phyloP scores from a whole-genome alignment of 2,329 filamentous ascomycete genomes.

The Penicillium aurantiogriseum region DNA sequence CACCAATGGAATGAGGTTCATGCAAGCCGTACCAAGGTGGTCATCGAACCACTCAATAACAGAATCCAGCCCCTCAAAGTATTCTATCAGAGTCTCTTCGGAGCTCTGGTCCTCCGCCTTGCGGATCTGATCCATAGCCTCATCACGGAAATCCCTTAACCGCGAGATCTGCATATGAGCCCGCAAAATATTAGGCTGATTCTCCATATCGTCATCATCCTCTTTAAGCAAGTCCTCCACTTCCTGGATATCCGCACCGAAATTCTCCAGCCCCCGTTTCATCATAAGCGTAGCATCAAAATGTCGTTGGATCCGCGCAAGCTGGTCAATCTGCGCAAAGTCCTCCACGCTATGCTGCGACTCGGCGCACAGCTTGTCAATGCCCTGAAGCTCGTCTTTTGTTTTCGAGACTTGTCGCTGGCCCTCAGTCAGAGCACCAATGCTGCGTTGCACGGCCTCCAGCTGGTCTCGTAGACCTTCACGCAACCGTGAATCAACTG shows the following conservation, averaged over 20 bases:
- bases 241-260: conserved; percentile 71
- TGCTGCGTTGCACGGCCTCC: conserved; percentile 89
- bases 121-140: conserved; percentile 94
- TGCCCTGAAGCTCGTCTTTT: conserved; percentile 98
- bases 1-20: conserved; percentile 85
- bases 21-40: conserved; percentile 81
- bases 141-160: conserved; percentile 89
- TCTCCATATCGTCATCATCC: conserved; percentile 81
- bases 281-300: conserved; percentile 93
- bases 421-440: conserved; percentile 82
- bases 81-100: conserved; percentile 81
- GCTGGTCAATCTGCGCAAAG: conserved; percentile 76
- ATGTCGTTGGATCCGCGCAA: conserved; percentile 69
- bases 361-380: conserved; percentile 95
- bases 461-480: conserved; percentile 87
- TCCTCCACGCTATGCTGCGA: conserved; percentile 97
- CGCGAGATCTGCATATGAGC: conserved; percentile 91
- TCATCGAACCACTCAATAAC: conserved; percentile 95
- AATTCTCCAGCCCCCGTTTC: conserved; percentile 84
- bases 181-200: conserved; percentile 85
- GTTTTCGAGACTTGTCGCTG: conserved; percentile 89
- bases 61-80: conserved; percentile 82
- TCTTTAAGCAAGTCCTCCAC: conserved; percentile 77
- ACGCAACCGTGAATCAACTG: conserved; percentile 86
- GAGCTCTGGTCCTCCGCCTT: conserved; percentile 70